Percentiles rank a stretch among this genome's conserved stretches.
Conservation (phyloP, 139 green algal species). For the Klebsormidium nitens region DNA sequence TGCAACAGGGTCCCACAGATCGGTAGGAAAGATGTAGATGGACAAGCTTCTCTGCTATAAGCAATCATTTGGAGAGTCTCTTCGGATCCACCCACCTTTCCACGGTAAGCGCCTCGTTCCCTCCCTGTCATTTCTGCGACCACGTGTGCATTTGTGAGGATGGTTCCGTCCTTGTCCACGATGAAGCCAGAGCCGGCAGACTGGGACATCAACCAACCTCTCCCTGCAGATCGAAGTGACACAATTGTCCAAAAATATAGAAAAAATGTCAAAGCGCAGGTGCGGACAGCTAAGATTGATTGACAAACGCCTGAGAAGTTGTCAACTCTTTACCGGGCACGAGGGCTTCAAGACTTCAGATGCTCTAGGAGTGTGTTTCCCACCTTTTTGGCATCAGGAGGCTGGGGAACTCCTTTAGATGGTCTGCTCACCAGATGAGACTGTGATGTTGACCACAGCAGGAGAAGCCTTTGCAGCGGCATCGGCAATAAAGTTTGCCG, state of each 20-base stretch:
- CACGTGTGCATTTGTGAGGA: constrained; percentile 80
- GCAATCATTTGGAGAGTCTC: neutral
- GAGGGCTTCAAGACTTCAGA: no score
- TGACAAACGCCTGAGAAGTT: no score
- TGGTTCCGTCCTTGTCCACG: constrained; percentile 50
- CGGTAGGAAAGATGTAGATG: no score
- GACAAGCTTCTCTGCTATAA: constrained; percentile 21
- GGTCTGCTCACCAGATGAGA: constrained; percentile 23
- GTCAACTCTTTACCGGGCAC: no score
- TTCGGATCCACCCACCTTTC: neutral
- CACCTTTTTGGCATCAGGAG: no score
- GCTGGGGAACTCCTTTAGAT: neutral
- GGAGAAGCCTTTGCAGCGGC: constrained; percentile 53
- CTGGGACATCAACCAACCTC: constrained; percentile 28
- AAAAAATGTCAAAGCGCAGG: neutral
- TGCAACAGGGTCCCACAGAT: no score
- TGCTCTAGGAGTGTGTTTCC: no score
- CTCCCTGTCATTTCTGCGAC: constrained; percentile 37
- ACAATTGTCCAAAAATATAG: neutral
- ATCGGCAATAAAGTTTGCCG: no score
- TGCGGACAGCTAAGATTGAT: neutral
- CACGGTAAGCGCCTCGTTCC: constrained; percentile 41
- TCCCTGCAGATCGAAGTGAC: constrained; percentile 3
- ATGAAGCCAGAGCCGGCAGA: constrained; percentile 61
- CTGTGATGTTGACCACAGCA: constrained; percentile 57